phyloP scores from a whole-genome alignment of 805 yeast species.

The Metschnikowia baotianmanensis region DNA sequence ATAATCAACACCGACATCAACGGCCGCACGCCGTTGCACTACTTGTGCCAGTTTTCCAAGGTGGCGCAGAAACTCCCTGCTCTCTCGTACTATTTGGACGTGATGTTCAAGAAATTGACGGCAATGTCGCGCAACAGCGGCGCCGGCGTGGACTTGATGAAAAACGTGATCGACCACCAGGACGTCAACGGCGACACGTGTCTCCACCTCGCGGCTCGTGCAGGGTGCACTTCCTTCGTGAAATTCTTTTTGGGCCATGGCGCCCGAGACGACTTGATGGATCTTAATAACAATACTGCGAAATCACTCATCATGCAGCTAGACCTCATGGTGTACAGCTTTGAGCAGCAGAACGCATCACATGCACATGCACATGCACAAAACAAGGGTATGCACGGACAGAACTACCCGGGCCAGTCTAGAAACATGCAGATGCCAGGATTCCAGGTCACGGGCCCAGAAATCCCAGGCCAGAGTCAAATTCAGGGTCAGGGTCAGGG shows the following conservation, averaged over 20 bases:
- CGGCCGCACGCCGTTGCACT: constrained; percentile 81
- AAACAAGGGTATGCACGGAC: background rate
- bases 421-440: background rate
- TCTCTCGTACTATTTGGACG: constrained; percentile 78
- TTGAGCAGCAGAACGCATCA: constrained; percentile 4
- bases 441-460: constrained; percentile 2
- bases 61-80: constrained; percentile 70
- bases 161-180: constrained; percentile 66
- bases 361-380: background rate
- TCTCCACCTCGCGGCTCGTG: constrained; percentile 68
- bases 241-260: constrained; percentile 83
- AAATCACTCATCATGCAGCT: constrained; percentile 41
- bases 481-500: too few species aligned
- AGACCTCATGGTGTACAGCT: constrained; percentile 28
- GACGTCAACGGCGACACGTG: constrained; percentile 87
- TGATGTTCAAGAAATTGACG: constrained; percentile 68
- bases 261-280: constrained; percentile 56
- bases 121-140: constrained; percentile 34
- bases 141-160: constrained; percentile 52
- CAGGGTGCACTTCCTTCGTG: constrained; percentile 69
- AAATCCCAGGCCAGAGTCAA: too few species aligned
- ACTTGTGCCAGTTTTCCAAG: constrained; percentile 69
- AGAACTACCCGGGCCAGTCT: too few species aligned
- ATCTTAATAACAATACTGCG: constrained; percentile 44
- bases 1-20: constrained; percentile 73